Evolutionary conservation across 2,329 filamentous ascomycete genomes (phyloP), one percentile per base, ranked within the genome.

Genomic region (Phaeosphaeria sp.): DNA sequence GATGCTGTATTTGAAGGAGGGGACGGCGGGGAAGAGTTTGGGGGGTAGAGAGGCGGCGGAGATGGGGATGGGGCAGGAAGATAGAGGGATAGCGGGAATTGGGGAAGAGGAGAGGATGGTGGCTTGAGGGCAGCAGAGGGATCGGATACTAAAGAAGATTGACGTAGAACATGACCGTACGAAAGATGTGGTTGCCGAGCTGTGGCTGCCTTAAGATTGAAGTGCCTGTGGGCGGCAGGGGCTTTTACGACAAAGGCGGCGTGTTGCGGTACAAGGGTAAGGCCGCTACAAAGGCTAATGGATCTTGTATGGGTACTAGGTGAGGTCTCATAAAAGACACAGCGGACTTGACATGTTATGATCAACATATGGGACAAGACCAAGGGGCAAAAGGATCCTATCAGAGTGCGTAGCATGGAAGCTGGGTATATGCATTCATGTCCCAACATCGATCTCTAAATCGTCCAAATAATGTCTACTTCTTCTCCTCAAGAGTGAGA

Each of bases 1-100:
- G 51, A 88, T 98, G 6, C 78, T 99, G 39, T 89, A 93, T 62
- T 80, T 97, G 52, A 93, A 90, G 73, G 66, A 72, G 50, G 75
- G 74, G 0, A 72, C 73, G 0, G 73, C 73, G 20, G 46, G 67
- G 43, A 76, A 76, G 60, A 68, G 66, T 27, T 27, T 27, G 25
- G 25, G 25, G 9, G 25, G 25, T 4, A 27, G 25, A 9, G 25
- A 27, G 3, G 53, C 52, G n/a, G 39, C 41, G 20, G 11, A 22
- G 33, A 30, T 27, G 4, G 25, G 25, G 25, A 27, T 27, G 25
- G 25, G 25, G 25, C 4, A 5, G 25, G 25, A 27, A 27, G 41
- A 43, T 20, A n/a, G 20, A 20, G 20, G n/a, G 20, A 17, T 9
- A n/a, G 7, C 20, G 41, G 41, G n/a, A 6, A 6, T 42, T 6